A percentile compares a stretch with the other conserved stretches of the same genome.
Conservation (phyloP, 768 basidiomycete species). For the Psilocybe cyanescens region DNA sequence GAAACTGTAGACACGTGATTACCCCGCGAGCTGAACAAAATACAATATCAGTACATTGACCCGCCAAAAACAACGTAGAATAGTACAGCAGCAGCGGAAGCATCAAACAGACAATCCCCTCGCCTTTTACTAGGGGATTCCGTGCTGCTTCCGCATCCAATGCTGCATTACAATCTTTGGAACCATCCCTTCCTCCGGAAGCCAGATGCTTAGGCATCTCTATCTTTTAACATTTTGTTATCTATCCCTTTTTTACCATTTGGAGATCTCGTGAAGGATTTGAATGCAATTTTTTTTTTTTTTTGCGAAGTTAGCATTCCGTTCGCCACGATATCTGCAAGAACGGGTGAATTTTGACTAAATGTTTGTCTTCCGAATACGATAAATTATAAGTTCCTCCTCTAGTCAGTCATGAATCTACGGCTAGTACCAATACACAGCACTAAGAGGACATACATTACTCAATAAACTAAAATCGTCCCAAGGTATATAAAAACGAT, state of each 20-base stretch:
- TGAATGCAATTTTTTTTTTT: neutral
- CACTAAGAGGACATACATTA: neutral
- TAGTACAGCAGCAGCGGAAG: slow-evolving; percentile 41
- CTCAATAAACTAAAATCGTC: neutral
- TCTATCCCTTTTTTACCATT: neutral
- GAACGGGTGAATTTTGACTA: neutral
- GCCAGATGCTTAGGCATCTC: slow-evolving; percentile 20
- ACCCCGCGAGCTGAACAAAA: slow-evolving; percentile 45
- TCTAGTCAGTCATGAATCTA: neutral
- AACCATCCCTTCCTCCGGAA: slow-evolving; percentile 34
- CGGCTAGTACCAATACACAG: neutral
- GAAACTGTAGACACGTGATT: slow-evolving; percentile 27
- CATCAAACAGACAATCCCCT: slow-evolving; percentile 58
- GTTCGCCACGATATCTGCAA: too few relatives aligned
- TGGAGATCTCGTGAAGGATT: too few relatives aligned
- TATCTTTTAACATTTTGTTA: slow-evolving; percentile 10
- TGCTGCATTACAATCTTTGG: slow-evolving; percentile 50
- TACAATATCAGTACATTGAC: slow-evolving; percentile 27
- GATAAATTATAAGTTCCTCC: neutral
- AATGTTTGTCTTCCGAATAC: neutral
- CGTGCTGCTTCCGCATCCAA: slow-evolving; percentile 47
- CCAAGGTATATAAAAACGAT: neutral
- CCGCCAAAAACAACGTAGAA: neutral
- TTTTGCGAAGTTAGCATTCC: neutral
- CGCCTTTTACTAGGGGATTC: slow-evolving; percentile 63